phyloP scores from a whole-genome alignment of 176 grass and related monocot genomes.

The Secale cereale region DNA sequence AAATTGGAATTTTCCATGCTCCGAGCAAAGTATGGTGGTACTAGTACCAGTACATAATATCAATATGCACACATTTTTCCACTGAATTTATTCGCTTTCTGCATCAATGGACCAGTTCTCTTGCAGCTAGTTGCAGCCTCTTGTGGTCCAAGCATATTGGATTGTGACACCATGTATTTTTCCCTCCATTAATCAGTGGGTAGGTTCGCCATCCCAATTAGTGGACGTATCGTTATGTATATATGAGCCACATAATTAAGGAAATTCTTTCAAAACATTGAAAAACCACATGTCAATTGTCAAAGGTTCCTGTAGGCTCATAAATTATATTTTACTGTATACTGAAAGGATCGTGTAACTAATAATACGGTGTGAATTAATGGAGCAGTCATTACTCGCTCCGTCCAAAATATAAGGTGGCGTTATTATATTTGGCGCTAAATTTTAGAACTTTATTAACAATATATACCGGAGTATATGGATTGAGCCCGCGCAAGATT shows the following conservation, averaged over 20 bases:
- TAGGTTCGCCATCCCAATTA: not conserved
- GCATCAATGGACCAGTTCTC: constrained; percentile 3
- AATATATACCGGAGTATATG: no score
- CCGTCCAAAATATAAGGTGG: not conserved
- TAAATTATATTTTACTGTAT: not conserved
- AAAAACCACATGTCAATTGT: not conserved
- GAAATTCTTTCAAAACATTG: not conserved
- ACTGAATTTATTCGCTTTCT: constrained; percentile 27
- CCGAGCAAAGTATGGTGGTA: not conserved
- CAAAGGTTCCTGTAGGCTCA: not conserved
- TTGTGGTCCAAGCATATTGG: not conserved
- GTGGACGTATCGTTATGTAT: not conserved
- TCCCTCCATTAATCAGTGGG: not conserved
- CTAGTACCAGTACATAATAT: not conserved
- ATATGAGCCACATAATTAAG: not conserved
- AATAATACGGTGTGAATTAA: not conserved
- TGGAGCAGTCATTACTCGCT: not conserved
- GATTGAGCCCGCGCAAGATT: no score
- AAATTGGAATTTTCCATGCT: not conserved
- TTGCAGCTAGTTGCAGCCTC: not conserved
- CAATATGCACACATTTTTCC: not conserved
- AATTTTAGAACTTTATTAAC: no score
- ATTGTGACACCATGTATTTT: not conserved
- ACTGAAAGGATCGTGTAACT: not conserved
- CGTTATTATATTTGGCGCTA: no score